These are phyloP conservation scores for Wickerhamomyces hampshirensis DNA, from an alignment of 805 yeast genomes.

Conservation along the genomic window DNA sequence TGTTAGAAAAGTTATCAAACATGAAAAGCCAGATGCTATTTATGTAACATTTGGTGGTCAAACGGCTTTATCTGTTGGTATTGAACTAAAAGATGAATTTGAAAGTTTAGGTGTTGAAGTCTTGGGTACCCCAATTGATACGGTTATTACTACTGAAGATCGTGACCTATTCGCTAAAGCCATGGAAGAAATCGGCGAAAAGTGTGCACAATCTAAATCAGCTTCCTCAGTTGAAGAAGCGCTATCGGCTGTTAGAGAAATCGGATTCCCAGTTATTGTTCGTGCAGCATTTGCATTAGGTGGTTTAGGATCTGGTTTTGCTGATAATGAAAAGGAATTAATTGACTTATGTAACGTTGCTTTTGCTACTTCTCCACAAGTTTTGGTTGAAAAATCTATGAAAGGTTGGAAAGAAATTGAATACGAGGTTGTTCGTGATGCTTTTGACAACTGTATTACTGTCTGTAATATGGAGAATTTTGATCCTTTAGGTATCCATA, in stretches of 20 bases:
- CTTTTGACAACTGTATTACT: conserved; percentile 94
- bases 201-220: conserved; percentile 91
- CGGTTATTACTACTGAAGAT: conserved; percentile 96
- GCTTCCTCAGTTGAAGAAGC: conserved; percentile 82
- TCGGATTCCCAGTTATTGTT: conserved; percentile 93
- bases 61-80: conserved; percentile 96
- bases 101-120: conserved; percentile 89
- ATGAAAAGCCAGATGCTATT: conserved; percentile 96
- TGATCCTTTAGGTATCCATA: conserved; percentile 97
- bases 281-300: conserved; percentile 98
- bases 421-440: conserved; percentile 98
- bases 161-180: conserved; percentile 93
- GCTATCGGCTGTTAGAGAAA: conserved; percentile 71
- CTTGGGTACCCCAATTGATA: conserved; percentile 93
- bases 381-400: conserved; percentile 91
- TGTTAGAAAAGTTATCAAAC: conserved; percentile 89
- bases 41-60: conserved; percentile 98
- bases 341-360: conserved; percentile 84
- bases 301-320: conserved; percentile 98
- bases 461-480: conserved; percentile 99
- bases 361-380: conserved; percentile 94
- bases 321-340: conserved; percentile 80
- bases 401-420: conserved; percentile 99
- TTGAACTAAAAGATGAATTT: conserved; percentile 91
- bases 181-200: conserved; percentile 92